A percentile compares a stretch with the other conserved stretches of the same genome.
Evolutionary conservation across 805 yeast species (phyloP).

Genomic region (Cyberlindnera saturnus): DNA sequence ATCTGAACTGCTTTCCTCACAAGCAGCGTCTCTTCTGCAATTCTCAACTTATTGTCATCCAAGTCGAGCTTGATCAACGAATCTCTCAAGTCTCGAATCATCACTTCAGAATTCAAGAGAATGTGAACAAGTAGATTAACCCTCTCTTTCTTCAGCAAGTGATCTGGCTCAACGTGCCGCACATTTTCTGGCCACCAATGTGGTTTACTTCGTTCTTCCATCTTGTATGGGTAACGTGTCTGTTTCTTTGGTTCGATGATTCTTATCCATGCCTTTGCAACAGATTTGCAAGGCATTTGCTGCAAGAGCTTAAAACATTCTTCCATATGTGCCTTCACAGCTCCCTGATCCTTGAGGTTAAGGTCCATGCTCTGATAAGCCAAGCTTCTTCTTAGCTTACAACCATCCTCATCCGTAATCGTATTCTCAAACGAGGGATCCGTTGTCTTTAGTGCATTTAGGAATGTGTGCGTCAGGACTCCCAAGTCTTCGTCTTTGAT

Average conservation of each 20-base stretch:
- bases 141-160: slow-evolving; percentile 54
- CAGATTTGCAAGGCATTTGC: slow-evolving; percentile 51
- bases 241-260: slow-evolving; percentile 63
- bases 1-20: slow-evolving; percentile 2
- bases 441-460: background rate
- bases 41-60: slow-evolving; percentile 1
- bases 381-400: background rate
- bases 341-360: background rate
- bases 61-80: background rate
- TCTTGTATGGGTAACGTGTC: slow-evolving; percentile 54
- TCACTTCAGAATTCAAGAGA: slow-evolving; percentile 17
- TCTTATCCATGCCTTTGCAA: slow-evolving; percentile 66
- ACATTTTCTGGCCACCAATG: slow-evolving; percentile 65
- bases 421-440: background rate
- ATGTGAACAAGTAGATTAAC: slow-evolving; percentile 41
- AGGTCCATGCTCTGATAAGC: background rate
- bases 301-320: slow-evolving; percentile 13
- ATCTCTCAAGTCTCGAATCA: slow-evolving; percentile 1
- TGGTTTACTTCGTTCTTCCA: slow-evolving; percentile 45
- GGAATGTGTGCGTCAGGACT: background rate
- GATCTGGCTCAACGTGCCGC: slow-evolving; percentile 70
- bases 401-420: background rate
- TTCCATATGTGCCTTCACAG: slow-evolving; percentile 4
- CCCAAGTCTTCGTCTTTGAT: background rate
- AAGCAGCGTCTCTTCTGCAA: slow-evolving; percentile 14